Base-by-base conservation (phyloP, 2,329 filamentous ascomycete species). In the Diaporthe sp. region DNA sequence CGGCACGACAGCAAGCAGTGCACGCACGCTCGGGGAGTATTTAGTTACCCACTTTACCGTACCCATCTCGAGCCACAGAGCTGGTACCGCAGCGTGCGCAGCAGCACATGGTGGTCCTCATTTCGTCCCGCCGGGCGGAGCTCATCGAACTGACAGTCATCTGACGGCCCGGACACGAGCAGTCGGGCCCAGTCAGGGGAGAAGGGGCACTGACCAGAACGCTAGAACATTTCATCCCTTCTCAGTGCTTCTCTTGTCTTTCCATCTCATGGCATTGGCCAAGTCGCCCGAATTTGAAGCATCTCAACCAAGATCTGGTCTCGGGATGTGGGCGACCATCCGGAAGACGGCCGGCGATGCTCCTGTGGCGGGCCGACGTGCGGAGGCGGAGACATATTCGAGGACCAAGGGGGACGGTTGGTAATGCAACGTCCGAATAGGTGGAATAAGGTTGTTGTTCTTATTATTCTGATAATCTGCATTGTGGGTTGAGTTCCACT, bases 81-180 rank as follows among this genome's bases (percentile, higher is more conserved):
- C 15, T 53, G 47, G 47, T 51, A 53, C 31, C 47, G 28, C 22
- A 34, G 34, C 34, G 34, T 34, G 34, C 34, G 34, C 34, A 34
- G 28, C 61, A 65, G 42, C 61, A 65, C 25, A 65, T 49, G 61
- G 42, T 65, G 25, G 25, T 47, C 61, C 61, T 49, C 31, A 65
- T 65, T 65, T 65, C 61, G 61, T 47, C 61, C 42, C 42, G 42
- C 61, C n/a, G 5, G 47, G 65, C 65, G 49, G 47, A 49, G 49
- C 31, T 53, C 31, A 39, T 70, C 34, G 22, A 39, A 42, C 31
- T 17, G 28, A 6, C 65, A 53, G 22, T 68, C 44, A 53, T 68
- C 22, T n/a, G 12, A 68, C 65, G 22, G 49, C n/a, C 47, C 49
- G 42, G 42, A 55, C 49, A 70, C 65, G 34, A 25, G 28, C 15